phyloP scores from a whole-genome alignment of 1,284 basidiomycete species.

The Blastosporella zonata region DNA sequence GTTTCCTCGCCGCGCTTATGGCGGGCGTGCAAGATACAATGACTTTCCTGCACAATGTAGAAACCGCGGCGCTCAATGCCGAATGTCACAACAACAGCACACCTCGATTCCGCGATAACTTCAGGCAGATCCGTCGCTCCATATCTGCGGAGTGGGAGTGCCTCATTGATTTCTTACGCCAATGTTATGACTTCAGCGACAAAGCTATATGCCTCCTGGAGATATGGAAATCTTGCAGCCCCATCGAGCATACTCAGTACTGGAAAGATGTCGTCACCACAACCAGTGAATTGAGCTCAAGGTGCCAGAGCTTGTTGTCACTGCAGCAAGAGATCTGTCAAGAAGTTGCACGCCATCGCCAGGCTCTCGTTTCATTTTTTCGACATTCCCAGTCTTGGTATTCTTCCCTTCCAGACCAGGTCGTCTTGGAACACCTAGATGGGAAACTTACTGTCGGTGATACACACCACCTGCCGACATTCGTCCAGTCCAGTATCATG shows the following conservation, averaged over 20 bases:
- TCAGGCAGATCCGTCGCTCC: constrained; percentile 1
- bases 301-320: constrained; percentile 1
- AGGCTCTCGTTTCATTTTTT: background rate
- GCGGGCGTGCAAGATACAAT: constrained; percentile 4
- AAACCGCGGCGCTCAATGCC: constrained; percentile 10
- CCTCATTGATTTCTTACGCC: background rate
- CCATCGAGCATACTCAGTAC: constrained; percentile 1
- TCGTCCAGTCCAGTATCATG: constrained; percentile 9
- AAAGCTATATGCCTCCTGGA: constrained; percentile 3
- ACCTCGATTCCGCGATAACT: background rate
- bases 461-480: background rate
- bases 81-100: background rate
- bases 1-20: background rate
- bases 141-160: constrained; percentile 4
- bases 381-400: background rate
- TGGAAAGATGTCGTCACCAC: background rate
- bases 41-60: constrained; percentile 5
- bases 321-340: background rate
- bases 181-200: constrained; percentile 9
- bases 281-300: background rate
- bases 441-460: background rate
- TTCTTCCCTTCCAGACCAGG: background rate
- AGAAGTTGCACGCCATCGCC: background rate
- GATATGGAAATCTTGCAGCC: background rate
- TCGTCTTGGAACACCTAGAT: background rate